These are phyloP conservation scores for Umbilicus rupestris DNA, from an alignment of 164 flowering plant species.

Conservation along the genomic window DNA sequence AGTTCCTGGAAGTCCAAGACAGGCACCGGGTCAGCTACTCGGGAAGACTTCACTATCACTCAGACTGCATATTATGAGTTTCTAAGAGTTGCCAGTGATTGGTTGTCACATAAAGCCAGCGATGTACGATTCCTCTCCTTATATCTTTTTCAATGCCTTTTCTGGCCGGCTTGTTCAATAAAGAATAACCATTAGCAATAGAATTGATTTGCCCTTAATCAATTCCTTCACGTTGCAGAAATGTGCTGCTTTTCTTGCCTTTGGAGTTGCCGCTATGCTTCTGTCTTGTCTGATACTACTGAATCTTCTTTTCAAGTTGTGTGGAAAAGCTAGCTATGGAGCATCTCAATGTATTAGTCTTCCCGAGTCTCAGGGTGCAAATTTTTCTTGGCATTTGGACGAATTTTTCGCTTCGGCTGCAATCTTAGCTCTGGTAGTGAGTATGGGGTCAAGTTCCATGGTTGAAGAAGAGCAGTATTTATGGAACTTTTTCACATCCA, in stretches of 20 bases:
- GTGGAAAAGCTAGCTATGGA: slow-evolving; percentile 20
- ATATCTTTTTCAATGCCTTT: neutral
- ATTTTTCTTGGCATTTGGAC: slow-evolving; percentile 36
- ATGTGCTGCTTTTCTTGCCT: slow-evolving; percentile 45
- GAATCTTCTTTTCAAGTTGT: slow-evolving; percentile 26
- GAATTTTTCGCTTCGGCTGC: slow-evolving; percentile 37
- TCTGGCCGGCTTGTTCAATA: neutral
- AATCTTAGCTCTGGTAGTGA: slow-evolving; percentile 34
- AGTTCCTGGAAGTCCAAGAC: slow-evolving; percentile 43
- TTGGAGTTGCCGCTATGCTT: slow-evolving; percentile 61
- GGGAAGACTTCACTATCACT: slow-evolving; percentile 25
- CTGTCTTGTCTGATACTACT: slow-evolving; percentile 45
- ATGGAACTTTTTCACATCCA: slow-evolving; percentile 72
- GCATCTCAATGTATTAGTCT: slow-evolving; percentile 12
- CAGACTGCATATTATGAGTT: slow-evolving; percentile 53
- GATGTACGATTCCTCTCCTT: slow-evolving; percentile 47
- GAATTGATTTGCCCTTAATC: neutral
- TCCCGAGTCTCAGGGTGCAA: slow-evolving; percentile 6
- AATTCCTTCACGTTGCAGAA: slow-evolving; percentile 49
- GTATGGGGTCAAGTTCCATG: slow-evolving; percentile 96
- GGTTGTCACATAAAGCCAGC: slow-evolving; percentile 76
- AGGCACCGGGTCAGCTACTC: slow-evolving; percentile 25
- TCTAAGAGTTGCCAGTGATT: slow-evolving; percentile 55
- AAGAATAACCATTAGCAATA: neutral
- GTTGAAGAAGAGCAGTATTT: slow-evolving; percentile 96